phyloP scores from a whole-genome alignment of 2,329 filamentous ascomycete species.

The Ophiocordyceps australis region DNA sequence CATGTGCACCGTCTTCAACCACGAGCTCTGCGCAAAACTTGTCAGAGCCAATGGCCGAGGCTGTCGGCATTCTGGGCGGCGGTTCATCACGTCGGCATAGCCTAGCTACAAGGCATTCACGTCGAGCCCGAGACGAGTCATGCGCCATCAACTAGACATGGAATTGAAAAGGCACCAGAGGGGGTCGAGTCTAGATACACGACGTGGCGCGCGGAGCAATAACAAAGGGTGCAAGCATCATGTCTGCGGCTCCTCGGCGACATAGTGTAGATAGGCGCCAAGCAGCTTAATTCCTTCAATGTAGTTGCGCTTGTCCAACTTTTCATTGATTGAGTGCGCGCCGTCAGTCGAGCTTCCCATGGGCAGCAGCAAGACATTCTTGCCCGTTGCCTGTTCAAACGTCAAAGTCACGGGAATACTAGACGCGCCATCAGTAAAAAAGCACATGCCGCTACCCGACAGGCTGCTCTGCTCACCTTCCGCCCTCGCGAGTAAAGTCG shows the following conservation, averaged over 20 bases:
- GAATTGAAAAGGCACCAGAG: background rate
- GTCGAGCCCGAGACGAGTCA: no score
- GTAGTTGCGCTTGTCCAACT: slow-evolving; percentile 92
- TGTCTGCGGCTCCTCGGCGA: slow-evolving; percentile 62
- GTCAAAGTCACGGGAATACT: slow-evolving; percentile 94
- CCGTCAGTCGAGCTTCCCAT: slow-evolving; percentile 97
- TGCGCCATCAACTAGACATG: no score
- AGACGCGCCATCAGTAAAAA: slow-evolving; percentile 1
- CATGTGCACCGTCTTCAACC: no score
- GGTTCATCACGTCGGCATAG: no score
- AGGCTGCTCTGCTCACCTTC: slow-evolving; percentile 39
- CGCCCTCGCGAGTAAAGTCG: slow-evolving; percentile 90
- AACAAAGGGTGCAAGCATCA: slow-evolving; percentile 4
- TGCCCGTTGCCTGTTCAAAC: slow-evolving; percentile 93
- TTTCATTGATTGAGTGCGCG: slow-evolving; percentile 96
- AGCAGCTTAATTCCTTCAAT: slow-evolving; percentile 95
- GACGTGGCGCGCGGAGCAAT: background rate
- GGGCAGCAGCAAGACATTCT: slow-evolving; percentile 87
- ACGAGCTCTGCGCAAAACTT: no score
- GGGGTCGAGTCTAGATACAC: background rate
- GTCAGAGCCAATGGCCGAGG: no score
- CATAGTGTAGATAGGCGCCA: slow-evolving; percentile 89
- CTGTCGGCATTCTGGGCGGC: no score
- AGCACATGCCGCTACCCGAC: no score
- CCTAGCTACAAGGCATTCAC: no score